Percentiles rank a stretch among this genome's conserved stretches.
Conservation (phyloP, 306 rosid genomes). For the Psophocarpus tetragonolobus region DNA sequence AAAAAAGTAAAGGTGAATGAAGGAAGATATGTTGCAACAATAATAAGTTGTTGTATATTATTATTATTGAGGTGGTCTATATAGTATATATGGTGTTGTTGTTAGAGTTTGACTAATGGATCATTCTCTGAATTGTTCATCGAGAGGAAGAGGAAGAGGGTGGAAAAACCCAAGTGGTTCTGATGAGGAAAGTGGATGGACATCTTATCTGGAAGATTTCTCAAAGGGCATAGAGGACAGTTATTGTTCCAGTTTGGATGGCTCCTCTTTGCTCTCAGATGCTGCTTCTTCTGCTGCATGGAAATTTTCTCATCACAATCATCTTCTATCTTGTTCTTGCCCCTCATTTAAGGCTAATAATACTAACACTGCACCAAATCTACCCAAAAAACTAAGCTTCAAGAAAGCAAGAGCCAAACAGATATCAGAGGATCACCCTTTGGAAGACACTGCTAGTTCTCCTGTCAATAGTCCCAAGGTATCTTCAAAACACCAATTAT, state of each 20-base stretch:
- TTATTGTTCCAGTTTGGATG: slow-evolving; percentile 42
- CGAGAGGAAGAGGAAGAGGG: slow-evolving; percentile 34
- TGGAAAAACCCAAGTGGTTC: slow-evolving; percentile 14
- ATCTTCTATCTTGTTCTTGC: slow-evolving; percentile 3
- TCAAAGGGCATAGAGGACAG: slow-evolving; percentile 40
- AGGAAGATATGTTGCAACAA: no score
- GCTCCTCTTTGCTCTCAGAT: slow-evolving; percentile 82
- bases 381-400: slow-evolving; percentile 51
- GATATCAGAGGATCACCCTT: slow-evolving; percentile 58
- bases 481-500: not conserved
- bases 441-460: slow-evolving; percentile 95
- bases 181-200: slow-evolving; percentile 90
- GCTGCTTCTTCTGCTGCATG: slow-evolving; percentile 87
- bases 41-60: not conserved
- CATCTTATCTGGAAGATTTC: slow-evolving; percentile 78
- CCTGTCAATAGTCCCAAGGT: slow-evolving; percentile 96
- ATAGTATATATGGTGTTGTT: not conserved
- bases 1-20: no score
- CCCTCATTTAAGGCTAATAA: not conserved
- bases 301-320: slow-evolving; percentile 44
- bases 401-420: slow-evolving; percentile 60
- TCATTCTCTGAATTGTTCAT: slow-evolving; percentile 53
- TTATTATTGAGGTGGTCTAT: not conserved
- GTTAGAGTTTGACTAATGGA: slow-evolving; percentile 44
- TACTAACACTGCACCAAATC: slow-evolving; percentile 23